These are phyloP conservation scores for Neurospora discreta DNA, from an alignment of 495 filamentous ascomycete species.

Conservation along the genomic window DNA sequence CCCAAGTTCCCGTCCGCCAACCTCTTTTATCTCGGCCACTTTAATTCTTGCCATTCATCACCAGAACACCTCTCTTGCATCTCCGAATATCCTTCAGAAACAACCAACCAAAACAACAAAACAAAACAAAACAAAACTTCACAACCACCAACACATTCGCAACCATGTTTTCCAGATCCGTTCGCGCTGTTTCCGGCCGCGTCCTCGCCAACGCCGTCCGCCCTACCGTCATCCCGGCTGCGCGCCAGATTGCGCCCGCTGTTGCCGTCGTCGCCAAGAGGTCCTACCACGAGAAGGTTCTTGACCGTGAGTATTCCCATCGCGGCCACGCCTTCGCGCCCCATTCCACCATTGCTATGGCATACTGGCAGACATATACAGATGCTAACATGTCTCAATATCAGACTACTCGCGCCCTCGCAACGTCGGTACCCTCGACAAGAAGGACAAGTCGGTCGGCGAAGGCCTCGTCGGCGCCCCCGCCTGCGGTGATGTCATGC, in stretches of 20 bases:
- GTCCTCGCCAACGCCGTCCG: constrained; percentile 15
- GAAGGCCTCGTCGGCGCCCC: constrained; percentile 96
- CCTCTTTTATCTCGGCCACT: background rate
- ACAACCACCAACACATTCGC: background rate
- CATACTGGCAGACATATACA: background rate
- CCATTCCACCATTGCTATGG: background rate
- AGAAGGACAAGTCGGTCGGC: constrained; percentile 79
- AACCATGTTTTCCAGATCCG: constrained; percentile 26
- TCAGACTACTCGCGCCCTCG: constrained; percentile 81
- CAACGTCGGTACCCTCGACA: constrained; percentile 88
- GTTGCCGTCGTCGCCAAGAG: constrained; percentile 30
- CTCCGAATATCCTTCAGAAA: background rate
- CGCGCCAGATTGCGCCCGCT: constrained; percentile 27
- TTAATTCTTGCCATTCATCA: background rate
- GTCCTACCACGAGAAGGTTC: constrained; percentile 52
- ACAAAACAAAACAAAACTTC: background rate
- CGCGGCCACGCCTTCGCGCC: background rate
- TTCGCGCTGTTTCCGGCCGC: constrained; percentile 19
- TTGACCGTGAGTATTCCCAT: constrained; percentile 43
- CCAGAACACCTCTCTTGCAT: background rate
- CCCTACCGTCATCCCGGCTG: constrained; percentile 15
- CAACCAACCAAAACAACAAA: background rate
- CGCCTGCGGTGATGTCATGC: constrained; percentile 93
- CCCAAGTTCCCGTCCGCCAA: constrained; percentile 2
- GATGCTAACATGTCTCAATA: background rate